phyloP scores from a whole-genome alignment of 2,329 filamentous ascomycete species.

The Aspergillus neotritici region DNA sequence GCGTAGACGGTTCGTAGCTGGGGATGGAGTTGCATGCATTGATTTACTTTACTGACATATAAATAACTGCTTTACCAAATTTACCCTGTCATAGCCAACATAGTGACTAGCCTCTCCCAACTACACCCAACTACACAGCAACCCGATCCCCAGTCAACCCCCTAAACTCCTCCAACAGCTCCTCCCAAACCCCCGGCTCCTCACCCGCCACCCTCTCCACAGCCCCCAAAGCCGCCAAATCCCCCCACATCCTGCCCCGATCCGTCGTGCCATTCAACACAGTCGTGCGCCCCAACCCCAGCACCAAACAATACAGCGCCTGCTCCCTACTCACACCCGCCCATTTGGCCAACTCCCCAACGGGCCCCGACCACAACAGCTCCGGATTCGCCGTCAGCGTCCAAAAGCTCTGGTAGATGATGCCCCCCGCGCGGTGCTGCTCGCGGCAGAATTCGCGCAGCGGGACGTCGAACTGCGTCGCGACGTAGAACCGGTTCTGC shows the following conservation, averaged over 20 bases:
- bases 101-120: background rate
- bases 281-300: conserved; percentile 46
- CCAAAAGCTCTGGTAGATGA: conserved; percentile 58
- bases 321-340: conserved; percentile 41
- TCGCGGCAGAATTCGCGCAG: conserved; percentile 54
- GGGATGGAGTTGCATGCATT: too few species aligned
- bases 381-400: conserved; percentile 55
- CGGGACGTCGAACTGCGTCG: conserved; percentile 54
- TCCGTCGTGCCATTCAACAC: conserved; percentile 56
- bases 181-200: conserved; percentile 47
- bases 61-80: too few species aligned
- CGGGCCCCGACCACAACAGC: conserved; percentile 44
- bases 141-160: conserved; percentile 28
- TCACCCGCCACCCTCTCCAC: conserved; percentile 42
- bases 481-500: conserved; percentile 67
- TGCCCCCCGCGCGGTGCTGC: conserved; percentile 33
- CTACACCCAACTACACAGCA: background rate
- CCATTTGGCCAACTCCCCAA: conserved; percentile 46
- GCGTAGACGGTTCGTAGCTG: too few species aligned
- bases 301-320: conserved; percentile 53
- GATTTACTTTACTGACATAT: too few species aligned
- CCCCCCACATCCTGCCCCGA: conserved; percentile 46
- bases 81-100: too few species aligned
- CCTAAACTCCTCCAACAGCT: conserved; percentile 47
- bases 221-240: conserved; percentile 42